These are phyloP conservation scores for Saturnispora silvae DNA, from an alignment of 805 yeast genomes.

Conservation along the genomic window DNA sequence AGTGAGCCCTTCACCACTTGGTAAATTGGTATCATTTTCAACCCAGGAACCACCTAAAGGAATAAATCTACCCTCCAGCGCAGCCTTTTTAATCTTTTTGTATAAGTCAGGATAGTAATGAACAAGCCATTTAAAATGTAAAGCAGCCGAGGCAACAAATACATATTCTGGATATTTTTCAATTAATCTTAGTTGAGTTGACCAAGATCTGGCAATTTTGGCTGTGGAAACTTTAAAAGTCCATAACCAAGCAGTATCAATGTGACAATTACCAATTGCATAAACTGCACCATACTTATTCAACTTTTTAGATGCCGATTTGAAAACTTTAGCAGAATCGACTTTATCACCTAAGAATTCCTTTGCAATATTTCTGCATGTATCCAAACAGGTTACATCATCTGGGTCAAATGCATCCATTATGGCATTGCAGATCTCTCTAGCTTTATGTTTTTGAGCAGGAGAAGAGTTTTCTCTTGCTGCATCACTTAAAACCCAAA, in stretches of 20 bases:
- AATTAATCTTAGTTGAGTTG: slow-evolving; percentile 76
- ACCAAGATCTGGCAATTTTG: slow-evolving; percentile 90
- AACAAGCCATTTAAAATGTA: slow-evolving; percentile 87
- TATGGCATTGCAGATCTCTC: slow-evolving; percentile 67
- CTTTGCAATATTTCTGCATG: slow-evolving; percentile 58
- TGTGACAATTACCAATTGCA: slow-evolving; percentile 92
- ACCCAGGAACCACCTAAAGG: slow-evolving; percentile 98
- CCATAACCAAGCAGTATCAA: slow-evolving; percentile 99
- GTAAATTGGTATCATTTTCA: slow-evolving; percentile 91
- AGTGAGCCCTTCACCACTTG: slow-evolving; percentile 83
- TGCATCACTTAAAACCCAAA: slow-evolving; percentile 82
- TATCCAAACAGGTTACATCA: slow-evolving; percentile 44
- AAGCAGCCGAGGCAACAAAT: slow-evolving; percentile 93
- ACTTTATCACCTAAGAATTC: slow-evolving; percentile 54
- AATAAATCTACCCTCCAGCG: slow-evolving; percentile 62
- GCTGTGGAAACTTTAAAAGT: slow-evolving; percentile 96
- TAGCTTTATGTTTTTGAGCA: slow-evolving; percentile 70
- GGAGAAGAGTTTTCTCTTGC: slow-evolving; percentile 78
- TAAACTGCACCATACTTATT: slow-evolving; percentile 46
- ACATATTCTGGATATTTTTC: slow-evolving; percentile 86
- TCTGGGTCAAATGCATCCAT: slow-evolving; percentile 74
- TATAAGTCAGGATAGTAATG: slow-evolving; percentile 79
- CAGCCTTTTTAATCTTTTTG: slow-evolving; percentile 51
- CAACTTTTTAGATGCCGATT: slow-evolving; percentile 26
- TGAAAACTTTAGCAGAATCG: slow-evolving; percentile 57